Evolutionary conservation across 176 grass and related monocot species (phyloP), one percentile per base, ranked within the genome.

Genomic region (Phoenix dactylifera): DNA sequence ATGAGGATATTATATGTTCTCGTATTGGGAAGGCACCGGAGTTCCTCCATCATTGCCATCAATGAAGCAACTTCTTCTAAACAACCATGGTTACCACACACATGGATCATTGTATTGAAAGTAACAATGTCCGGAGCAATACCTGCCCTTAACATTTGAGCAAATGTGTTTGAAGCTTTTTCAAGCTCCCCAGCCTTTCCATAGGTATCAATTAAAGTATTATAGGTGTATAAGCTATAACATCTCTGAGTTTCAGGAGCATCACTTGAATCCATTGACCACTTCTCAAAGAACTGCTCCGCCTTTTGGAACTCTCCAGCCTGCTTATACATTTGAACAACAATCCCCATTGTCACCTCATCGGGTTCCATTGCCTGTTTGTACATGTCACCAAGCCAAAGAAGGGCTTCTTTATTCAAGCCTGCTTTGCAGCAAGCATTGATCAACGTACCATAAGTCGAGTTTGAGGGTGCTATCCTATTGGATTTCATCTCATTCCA

Each of bases 191-290:
- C 84, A 1, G 83, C 72, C 70, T 97, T 91, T 15, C 76, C 87
- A 12, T 87, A 97, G 65, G 83, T 82, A 73, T 90, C 86, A 54
- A 97, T 79, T 80, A 97, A 82, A 65, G 79, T 89, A 70, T 97
- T 97, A 48, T 87, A 90, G 6, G 83, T 87, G 3, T 95, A 87
- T 68, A 96, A 63, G 60, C 62, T 77, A 59, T 62, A 84, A 66
- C 55, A 55, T 55, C 69, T 59, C 52, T 16, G 72, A 4, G 61
- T 72, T 52, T 69, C 32, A 73, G 26, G 58, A 54, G 32, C 54
- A 70, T 14, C 51, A 62, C 25, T n/a, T 39, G 54, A 66, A 29
- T 76, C 59, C 0, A 49, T 77, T 15, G 85, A 81, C 86, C 80
- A 91, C 49, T 51, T 72, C 55, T 52, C 62, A 32, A 97, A 90